Evolutionary conservation across 2,329 filamentous ascomycete species (phyloP), one percentile per base, ranked within the genome.

Genomic region (Neofusicoccum umdonicola): DNA sequence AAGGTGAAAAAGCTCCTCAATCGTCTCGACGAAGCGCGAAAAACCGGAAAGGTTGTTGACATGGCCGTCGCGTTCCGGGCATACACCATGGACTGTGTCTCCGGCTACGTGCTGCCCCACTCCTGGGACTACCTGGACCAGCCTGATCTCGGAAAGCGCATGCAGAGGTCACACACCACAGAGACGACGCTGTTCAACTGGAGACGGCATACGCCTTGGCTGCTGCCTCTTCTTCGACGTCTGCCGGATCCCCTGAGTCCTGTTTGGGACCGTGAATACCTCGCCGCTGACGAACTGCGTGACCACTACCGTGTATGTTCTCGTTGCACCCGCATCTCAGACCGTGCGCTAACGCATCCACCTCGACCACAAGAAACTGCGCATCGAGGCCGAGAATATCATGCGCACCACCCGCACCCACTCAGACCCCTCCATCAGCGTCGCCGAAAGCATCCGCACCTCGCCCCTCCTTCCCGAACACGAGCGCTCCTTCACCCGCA

Each of bases 1-100:
- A 41, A 56, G n/a, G 54, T 64, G 8, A 60, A 64, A n/a, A 66
- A 66, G 13, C 50, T 68, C 22, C 44, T 60, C 6, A 35, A 51
- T 6, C 67, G 54, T 11, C 62, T 68, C 37, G 50, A 65, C 19
- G 34, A 17, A 22, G 4, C 22, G 15, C 27, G 61, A 6, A 34
- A 54, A 9, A 45, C 31, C 6, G 61, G 48, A 22, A 27, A 44
- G 12, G 41, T 37, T 15, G 37, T 63, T 1, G 22, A 44, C 1
- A n/a, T 63, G 3, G 27, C 37, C 8, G 22, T 44, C 8, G 48
- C 48, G 13, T 52, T 45, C 17, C n/a, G 48, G 8, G 48, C 61
- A 3, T 31, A 39, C 3, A 12, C 37, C 39, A 63, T 54, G 61
- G 48, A 63, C 17, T 35, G 45, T 11, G 15, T 45, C 4, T 35